Percentiles rank a stretch among this genome's conserved stretches.
Conservation (phyloP, 2,329 filamentous ascomycete species). For the Colletotrichum falcatum region DNA sequence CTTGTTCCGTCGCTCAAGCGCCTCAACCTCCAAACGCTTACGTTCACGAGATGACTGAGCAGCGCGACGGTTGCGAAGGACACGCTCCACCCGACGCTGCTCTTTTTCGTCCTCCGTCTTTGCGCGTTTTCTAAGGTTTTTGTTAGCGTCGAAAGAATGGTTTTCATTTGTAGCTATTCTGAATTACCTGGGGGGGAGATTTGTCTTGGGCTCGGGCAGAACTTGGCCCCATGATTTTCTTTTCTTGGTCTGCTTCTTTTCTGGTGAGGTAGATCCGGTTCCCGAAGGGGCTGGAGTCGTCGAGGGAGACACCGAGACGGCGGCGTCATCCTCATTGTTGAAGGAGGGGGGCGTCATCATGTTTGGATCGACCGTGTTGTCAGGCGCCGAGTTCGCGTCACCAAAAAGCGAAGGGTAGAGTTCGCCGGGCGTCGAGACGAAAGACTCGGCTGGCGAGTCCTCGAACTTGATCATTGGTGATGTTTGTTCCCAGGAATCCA, state of each 20-base stretch:
- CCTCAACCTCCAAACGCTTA: conserved; percentile 89
- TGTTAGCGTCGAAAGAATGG: conserved; percentile 35
- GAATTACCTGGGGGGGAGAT: conserved; percentile 85
- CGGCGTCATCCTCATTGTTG: conserved; percentile 43
- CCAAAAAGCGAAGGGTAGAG: conserved; percentile 62
- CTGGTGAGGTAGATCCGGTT: conserved; percentile 45
- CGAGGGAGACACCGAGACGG: conserved; percentile 43
- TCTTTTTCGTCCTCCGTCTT: conserved; percentile 99
- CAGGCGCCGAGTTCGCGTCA: conserved; percentile 45
- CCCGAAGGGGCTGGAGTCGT: conserved; percentile 20
- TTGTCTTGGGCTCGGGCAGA: conserved; percentile 95
- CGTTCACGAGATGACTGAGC: conserved; percentile 97
- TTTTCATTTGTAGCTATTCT: not conserved
- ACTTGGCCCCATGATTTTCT: conserved; percentile 99
- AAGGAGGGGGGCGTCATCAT: conserved; percentile 62
- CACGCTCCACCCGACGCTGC: conserved; percentile 95
- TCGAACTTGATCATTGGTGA: conserved; percentile 65
- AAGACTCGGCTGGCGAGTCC: conserved; percentile 65
- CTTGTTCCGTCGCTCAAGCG: conserved; percentile 80
- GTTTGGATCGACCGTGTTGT: conserved; percentile 58
- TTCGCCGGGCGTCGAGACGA: conserved; percentile 63
- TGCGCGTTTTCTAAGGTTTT: conserved; percentile 84
- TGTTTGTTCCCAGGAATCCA: conserved; percentile 55
- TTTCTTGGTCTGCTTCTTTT: conserved; percentile 88
- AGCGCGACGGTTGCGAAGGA: conserved; percentile 94